Evolutionary conservation across 768 basidiomycete genomes (phyloP).

Genomic region (Hericium rajendrae): DNA sequence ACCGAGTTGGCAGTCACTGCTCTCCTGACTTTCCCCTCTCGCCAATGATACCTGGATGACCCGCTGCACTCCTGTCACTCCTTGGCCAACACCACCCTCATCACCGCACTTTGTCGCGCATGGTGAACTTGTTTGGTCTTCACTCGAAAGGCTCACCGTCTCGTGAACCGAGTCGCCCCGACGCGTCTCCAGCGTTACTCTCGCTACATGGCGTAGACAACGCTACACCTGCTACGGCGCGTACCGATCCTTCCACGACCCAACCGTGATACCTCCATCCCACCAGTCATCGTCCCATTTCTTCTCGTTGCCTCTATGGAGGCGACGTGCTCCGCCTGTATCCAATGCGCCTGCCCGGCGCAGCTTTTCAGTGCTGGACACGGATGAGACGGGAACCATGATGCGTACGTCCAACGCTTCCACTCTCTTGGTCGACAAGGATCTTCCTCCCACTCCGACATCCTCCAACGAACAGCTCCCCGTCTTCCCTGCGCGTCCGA

Average conservation of each 20-base stretch:
- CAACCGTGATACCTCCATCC: slow-evolving; percentile 25
- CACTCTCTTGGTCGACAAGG: slow-evolving; percentile 18
- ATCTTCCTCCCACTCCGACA: slow-evolving; percentile 24
- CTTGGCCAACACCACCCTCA: too few relatives aligned
- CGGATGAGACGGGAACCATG: slow-evolving; percentile 17
- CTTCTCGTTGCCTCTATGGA: slow-evolving; percentile 60
- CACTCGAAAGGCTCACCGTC: slow-evolving; percentile 2
- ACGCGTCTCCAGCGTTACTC: not conserved
- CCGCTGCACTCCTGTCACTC: too few relatives aligned
- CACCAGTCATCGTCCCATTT: slow-evolving; percentile 48
- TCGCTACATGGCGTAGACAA: slow-evolving; percentile 2
- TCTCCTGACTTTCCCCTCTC: too few relatives aligned
- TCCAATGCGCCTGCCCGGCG: slow-evolving; percentile 21
- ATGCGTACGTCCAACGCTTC: slow-evolving; percentile 1
- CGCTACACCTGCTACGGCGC: not conserved
- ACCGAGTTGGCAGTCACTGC: too few relatives aligned
- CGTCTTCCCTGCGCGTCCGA: not conserved
- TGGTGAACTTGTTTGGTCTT: slow-evolving; percentile 10
- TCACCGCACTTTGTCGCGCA: not conserved
- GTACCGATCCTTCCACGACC: not conserved
- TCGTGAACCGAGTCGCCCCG: slow-evolving; percentile 1
- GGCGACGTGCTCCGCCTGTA: slow-evolving; percentile 34
- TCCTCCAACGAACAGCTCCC: slow-evolving; percentile 10
- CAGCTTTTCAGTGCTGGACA: slow-evolving; percentile 17
- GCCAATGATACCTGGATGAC: too few relatives aligned